phyloP scores from a whole-genome alignment of 805 yeast genomes.

The Kuraishia hungarica region DNA sequence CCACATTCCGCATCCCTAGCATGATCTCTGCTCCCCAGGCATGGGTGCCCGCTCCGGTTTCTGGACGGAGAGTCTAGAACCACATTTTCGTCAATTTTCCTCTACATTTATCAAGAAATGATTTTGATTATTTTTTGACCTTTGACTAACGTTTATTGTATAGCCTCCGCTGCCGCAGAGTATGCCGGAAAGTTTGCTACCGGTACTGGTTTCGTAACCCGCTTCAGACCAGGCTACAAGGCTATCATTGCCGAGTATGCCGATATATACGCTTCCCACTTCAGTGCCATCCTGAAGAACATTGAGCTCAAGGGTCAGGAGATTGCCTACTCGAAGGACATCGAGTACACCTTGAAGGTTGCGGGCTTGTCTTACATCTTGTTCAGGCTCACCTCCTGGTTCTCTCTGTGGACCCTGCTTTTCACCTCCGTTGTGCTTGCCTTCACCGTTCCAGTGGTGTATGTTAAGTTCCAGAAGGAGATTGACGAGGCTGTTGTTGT shows the following conservation, averaged over 20 bases:
- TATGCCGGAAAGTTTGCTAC: conserved; percentile 62
- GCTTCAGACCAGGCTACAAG: conserved; percentile 54
- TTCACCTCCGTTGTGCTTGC: conserved; percentile 48
- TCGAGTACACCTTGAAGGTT: conserved; percentile 65
- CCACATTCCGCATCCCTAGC: too few species aligned
- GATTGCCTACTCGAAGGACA: conserved; percentile 57
- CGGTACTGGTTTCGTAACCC: conserved; percentile 76
- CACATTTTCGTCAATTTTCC: too few species aligned
- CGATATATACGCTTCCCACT: conserved; percentile 23
- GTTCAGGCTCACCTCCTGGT: conserved; percentile 66
- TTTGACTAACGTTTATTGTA: conserved; percentile 8
- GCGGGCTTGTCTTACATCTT: conserved; percentile 58
- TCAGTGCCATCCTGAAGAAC: conserved; percentile 31
- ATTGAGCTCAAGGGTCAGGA: conserved; percentile 47
- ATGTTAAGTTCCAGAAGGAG: conserved; percentile 66
- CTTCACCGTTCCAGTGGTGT: conserved; percentile 71
- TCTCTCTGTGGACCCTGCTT: conserved; percentile 63
- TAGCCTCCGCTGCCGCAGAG: conserved; percentile 65
- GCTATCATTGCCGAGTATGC: conserved; percentile 20
- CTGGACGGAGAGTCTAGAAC: too few species aligned
- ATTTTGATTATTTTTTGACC: background rate
- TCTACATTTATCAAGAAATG: too few species aligned
- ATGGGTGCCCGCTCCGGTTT: background rate
- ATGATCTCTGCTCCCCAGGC: background rate
- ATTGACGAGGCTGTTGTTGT: conserved; percentile 57